Percentiles rank a stretch among this genome's conserved stretches.
Evolutionary conservation across 805 yeast species (phyloP).

Genomic region (Schizosaccharomyces octosporus): DNA sequence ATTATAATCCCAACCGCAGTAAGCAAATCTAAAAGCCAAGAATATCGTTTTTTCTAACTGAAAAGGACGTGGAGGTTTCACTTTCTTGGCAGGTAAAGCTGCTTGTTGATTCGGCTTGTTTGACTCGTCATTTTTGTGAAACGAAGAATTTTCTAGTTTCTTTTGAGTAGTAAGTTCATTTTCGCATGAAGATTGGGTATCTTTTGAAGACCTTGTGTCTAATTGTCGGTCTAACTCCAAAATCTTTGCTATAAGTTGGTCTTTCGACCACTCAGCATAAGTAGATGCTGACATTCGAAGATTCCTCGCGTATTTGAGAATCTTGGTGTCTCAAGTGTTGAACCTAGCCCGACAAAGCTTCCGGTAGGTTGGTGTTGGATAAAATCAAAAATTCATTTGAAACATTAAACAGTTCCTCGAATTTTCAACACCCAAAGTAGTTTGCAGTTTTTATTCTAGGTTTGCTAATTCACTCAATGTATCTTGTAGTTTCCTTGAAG

Average conservation of each 20-base stretch:
- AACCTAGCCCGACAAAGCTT: too few species aligned
- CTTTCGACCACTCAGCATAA: background rate
- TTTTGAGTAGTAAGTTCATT: background rate
- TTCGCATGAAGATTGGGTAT: background rate
- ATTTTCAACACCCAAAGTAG: too few species aligned
- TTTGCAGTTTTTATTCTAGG: too few species aligned
- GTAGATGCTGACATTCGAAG: background rate
- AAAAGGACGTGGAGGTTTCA: background rate
- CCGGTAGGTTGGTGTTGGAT: too few species aligned
- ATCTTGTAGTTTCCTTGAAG: too few species aligned
- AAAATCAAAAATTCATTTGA: too few species aligned
- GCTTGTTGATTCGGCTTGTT: background rate
- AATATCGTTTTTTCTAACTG: background rate
- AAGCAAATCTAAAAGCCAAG: slow-evolving; percentile 63
- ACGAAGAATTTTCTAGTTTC: background rate
- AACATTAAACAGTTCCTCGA: too few species aligned
- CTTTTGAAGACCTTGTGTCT: background rate
- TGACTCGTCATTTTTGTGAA: too few species aligned
- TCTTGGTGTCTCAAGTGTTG: background rate
- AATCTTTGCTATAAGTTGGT: background rate
- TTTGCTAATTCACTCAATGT: too few species aligned
- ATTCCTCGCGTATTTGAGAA: background rate
- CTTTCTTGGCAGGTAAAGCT: background rate
- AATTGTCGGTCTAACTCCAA: background rate
- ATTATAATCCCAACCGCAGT: slow-evolving; percentile 82